These are phyloP conservation scores for Microdochium bolleyi DNA, from an alignment of 2,329 filamentous ascomycete species.

Conservation along the genomic window DNA sequence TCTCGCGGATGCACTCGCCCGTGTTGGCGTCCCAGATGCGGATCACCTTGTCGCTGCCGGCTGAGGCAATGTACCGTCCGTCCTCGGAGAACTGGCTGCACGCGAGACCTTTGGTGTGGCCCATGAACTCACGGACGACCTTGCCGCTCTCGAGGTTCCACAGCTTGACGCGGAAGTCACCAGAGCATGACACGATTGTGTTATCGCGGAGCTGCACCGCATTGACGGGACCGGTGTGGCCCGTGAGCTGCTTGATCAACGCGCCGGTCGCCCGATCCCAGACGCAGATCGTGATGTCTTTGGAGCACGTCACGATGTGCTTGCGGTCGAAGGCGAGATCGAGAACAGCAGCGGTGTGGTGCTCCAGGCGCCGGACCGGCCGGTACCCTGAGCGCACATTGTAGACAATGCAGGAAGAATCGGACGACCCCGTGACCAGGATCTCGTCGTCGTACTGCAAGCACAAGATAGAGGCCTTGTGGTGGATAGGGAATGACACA, in stretches of 20 bases:
- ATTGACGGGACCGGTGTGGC: conserved; percentile 89
- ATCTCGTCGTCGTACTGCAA: conserved; percentile 91
- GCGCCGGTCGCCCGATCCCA: conserved; percentile 80
- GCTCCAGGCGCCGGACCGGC: conserved; percentile 68
- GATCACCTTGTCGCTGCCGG: conserved; percentile 91
- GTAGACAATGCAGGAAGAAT: conserved; percentile 87
- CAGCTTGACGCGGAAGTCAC: conserved; percentile 86
- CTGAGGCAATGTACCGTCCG: conserved; percentile 85
- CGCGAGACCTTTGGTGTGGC: conserved; percentile 87
- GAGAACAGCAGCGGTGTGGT: conserved; percentile 81
- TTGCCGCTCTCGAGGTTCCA: conserved; percentile 91
- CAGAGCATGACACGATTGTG: conserved; percentile 85
- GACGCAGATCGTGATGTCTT: conserved; percentile 87
- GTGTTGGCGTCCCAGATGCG: conserved; percentile 94
- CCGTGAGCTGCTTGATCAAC: conserved; percentile 70
- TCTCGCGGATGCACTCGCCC: conserved; percentile 72
- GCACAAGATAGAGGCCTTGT: conserved; percentile 89
- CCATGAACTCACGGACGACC: conserved; percentile 82
- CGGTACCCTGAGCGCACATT: conserved; percentile 71
- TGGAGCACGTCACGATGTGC: conserved; percentile 94
- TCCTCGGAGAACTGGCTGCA: conserved; percentile 96
- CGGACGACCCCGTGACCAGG: conserved; percentile 90
- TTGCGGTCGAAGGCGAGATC: conserved; percentile 89
- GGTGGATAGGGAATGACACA: conserved; percentile 57
- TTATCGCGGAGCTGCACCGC: conserved; percentile 92